Percentiles rank a stretch among this genome's conserved stretches.
phyloP scores from a whole-genome alignment of 1,284 basidiomycete species.

The Calocybe gambosa region DNA sequence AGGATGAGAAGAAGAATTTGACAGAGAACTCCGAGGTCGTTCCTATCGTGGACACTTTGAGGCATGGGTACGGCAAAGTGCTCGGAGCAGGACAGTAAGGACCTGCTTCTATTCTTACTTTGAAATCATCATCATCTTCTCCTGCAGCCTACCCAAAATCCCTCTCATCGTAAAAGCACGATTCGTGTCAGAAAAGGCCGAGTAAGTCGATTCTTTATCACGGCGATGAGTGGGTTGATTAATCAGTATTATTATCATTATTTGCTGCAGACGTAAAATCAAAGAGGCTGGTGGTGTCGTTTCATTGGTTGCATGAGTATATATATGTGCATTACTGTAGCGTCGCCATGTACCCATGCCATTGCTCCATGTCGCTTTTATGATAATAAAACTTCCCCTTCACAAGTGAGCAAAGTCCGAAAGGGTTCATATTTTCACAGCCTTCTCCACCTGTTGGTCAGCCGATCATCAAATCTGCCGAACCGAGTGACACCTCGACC shows the following conservation, averaged over 20 bases:
- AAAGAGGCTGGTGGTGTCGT: slow-evolving; percentile 94
- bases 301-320: slow-evolving; percentile 78
- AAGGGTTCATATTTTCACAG: background rate
- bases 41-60: slow-evolving; percentile 86
- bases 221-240: background rate
- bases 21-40: slow-evolving; percentile 71
- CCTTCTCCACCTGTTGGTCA: slow-evolving; percentile 8
- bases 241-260: slow-evolving; percentile 8
- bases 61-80: slow-evolving; percentile 88
- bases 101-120: background rate
- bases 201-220: slow-evolving; percentile 55
- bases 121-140: background rate
- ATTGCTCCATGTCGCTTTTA: slow-evolving; percentile 17
- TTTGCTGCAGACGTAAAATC: slow-evolving; percentile 60
- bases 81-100: slow-evolving; percentile 79
- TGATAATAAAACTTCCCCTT: too few species aligned
- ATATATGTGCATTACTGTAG: slow-evolving; percentile 13
- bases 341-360: slow-evolving; percentile 20
- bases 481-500: slow-evolving; percentile 3
- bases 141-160: slow-evolving; percentile 61
- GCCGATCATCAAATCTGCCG: slow-evolving; percentile 12
- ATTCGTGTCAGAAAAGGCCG: slow-evolving; percentile 84
- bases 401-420: too few species aligned
- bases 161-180: slow-evolving; percentile 97
- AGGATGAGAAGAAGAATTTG: slow-evolving; percentile 69